Evolutionary conservation across 345 rosid genomes (phyloP), one percentile per base, ranked within the genome.

Genomic region (Geranium rotundifolium): DNA sequence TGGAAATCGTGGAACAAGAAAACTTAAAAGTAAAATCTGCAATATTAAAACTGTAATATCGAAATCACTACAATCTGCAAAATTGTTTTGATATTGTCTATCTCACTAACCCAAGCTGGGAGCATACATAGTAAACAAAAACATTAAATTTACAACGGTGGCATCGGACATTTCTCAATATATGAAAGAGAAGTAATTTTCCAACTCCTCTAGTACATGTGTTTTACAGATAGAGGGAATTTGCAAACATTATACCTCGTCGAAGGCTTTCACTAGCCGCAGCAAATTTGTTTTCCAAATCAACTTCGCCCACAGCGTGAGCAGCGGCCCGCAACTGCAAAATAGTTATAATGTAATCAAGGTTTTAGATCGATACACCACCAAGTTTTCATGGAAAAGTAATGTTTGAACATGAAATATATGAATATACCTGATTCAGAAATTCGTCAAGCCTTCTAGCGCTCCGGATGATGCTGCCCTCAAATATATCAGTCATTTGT

Each of bases 401-500:
- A 58, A 20, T 29, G 34, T 58, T 58, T 29, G 10, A 15, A 19
- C 52, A 31, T 19, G 0, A 1, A 19, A 30, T 15, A 34, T 19
- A 18, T 46, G 52, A 46, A 14, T 5, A 12, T 75, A 90, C 97
- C 96, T 90, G 97, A 74, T 86, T 90, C 87, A 95, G 62, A 81
- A 90, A 95, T 76, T 95, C 99, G 56, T 88, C 99, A 1, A 90
- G 90, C 74, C 96, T 81, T 80, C 99, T 82, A 56, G 91, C 90
- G 69, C 96, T 95, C 68, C 96, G 82, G 60, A 90, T 85, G 67
- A 95, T 84, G 65, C 99, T 95, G 54, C 99, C 99, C 75, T 95
- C 97, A 74, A 95, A 95, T 68, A 90, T 90, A 76, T 90, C 96
- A 17, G 99, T 95, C 97, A 85, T 90, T 68, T 85, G 90, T 69